Base-by-base conservation (phyloP, 345 rosid species). In the Noccaea caerulescens region DNA sequence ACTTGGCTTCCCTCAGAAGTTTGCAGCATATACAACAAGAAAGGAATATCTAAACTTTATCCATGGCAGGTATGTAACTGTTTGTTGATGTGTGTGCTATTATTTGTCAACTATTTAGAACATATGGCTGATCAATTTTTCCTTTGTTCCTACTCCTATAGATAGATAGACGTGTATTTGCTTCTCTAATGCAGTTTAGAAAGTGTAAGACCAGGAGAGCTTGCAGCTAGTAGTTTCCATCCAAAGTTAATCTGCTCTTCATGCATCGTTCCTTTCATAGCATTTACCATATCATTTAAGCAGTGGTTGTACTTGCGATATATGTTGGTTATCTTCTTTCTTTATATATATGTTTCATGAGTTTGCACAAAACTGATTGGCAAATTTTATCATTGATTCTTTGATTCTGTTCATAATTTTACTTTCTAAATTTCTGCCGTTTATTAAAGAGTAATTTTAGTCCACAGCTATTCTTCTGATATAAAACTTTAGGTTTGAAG, bases 1-100 rank as follows among this genome's bases (percentile, higher is more conserved):
- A 78, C 76, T 56, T 93, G 97, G 98, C 98, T 93, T 83, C 97
- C 97, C 72, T 61, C 77, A 59, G 91, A 87, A 71, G 81, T 91
- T 73, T 88, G 96, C 83, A 75, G 66, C 74, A 76, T 81, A 63
- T 93, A 91, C 81, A 83, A 78, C 71, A 91, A 78, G 81, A 93
- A 63, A 83, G 97, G 97, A 79, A 89, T 93, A 62, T 84, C 83
- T 52, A 84, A 87, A 83, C 81, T 93, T 34, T 89, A 93, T 80
- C 85, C 88, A 49, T 93, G 98, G 98, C 97, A 93, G 98, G 98
- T 93, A 84, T 38, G 14, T 66, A 57, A 52, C 7, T 70, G 10
- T 55, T 63, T 14, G 58, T 54, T 70, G 25, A 63, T 71, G 43
- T 49, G 30, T 25, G 23, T 44, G 23, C 44, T 60, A 39, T 68